Conservation (phyloP, 2,329 filamentous ascomycete genomes). For the Didymosphaeria variabile region DNA sequence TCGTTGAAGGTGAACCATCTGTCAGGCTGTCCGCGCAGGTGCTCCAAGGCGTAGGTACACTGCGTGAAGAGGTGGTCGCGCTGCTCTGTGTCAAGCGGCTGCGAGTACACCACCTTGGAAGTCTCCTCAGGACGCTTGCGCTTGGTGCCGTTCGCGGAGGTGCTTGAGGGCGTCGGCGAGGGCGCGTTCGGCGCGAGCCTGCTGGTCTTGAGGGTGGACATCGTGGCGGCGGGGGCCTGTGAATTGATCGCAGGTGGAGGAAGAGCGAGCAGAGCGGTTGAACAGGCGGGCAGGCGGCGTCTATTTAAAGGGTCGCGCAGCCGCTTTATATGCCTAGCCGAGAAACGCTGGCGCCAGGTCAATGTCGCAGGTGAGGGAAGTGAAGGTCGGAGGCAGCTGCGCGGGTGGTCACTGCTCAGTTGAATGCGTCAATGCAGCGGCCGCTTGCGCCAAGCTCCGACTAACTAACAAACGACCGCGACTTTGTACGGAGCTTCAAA, state of each 20-base stretch:
- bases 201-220: constrained; percentile 48
- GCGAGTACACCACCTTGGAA: constrained; percentile 71
- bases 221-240: constrained; percentile 25
- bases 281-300: constrained; percentile 29
- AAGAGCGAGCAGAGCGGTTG: constrained; percentile 18
- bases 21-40: constrained; percentile 63
- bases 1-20: constrained; percentile 75
- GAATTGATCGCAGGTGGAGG: constrained; percentile 7
- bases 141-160: constrained; percentile 54
- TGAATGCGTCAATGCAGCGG: background rate
- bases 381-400: constrained; percentile 5
- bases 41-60: constrained; percentile 82
- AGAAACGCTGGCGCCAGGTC: constrained; percentile 4
- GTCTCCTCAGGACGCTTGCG: constrained; percentile 65
- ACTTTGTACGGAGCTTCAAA: constrained; percentile 11
- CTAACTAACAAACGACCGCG: constrained; percentile 17
- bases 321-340: constrained; percentile 9
- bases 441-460: constrained; percentile 8
- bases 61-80: constrained; percentile 86
- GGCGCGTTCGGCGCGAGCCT: constrained; percentile 56
- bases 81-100: constrained; percentile 77
- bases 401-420: constrained; percentile 5
- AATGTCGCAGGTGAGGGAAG: too few species aligned
- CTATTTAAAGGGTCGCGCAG: constrained; percentile 46
- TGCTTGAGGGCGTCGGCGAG: constrained; percentile 65